Evolutionary conservation across 768 basidiomycete species (phyloP).

Genomic region (Jaapia argillacea): DNA sequence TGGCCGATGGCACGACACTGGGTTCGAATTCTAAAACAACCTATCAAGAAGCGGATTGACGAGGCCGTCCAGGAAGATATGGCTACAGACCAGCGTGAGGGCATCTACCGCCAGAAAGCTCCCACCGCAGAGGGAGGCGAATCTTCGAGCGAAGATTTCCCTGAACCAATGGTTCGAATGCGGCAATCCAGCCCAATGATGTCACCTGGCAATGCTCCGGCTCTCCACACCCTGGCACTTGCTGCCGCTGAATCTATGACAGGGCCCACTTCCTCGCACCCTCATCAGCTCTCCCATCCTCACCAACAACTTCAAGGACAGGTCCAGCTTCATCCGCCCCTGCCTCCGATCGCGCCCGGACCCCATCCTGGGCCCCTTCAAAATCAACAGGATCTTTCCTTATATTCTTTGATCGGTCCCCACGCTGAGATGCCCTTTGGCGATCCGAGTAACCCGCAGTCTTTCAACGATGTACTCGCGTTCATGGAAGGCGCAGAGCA

Average conservation of each 20-base stretch:
- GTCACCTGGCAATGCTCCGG: not conserved
- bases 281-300: not conserved
- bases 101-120: not conserved
- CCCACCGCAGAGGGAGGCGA: not conserved
- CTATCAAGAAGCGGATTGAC: slow-evolving; percentile 2
- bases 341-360: not conserved
- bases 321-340: not conserved
- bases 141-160: not conserved
- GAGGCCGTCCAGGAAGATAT: slow-evolving; percentile 1
- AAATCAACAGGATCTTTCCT: not conserved
- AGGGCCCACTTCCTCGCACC: not conserved
- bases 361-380: not conserved
- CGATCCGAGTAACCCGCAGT: not conserved
- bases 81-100: not conserved
- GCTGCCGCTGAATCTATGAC: not conserved
- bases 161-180: not conserved
- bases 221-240: not conserved
- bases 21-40: not conserved
- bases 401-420: not conserved
- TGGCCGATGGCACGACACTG: slow-evolving; percentile 1
- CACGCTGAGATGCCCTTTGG: slow-evolving; percentile 1
- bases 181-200: not conserved
- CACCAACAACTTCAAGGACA: not conserved
- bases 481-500: slow-evolving; percentile 1
- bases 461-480: not conserved